These are phyloP conservation scores for Xylariaceae sp. DNA, from an alignment of 2,329 filamentous ascomycete genomes.

Conservation along the genomic window DNA sequence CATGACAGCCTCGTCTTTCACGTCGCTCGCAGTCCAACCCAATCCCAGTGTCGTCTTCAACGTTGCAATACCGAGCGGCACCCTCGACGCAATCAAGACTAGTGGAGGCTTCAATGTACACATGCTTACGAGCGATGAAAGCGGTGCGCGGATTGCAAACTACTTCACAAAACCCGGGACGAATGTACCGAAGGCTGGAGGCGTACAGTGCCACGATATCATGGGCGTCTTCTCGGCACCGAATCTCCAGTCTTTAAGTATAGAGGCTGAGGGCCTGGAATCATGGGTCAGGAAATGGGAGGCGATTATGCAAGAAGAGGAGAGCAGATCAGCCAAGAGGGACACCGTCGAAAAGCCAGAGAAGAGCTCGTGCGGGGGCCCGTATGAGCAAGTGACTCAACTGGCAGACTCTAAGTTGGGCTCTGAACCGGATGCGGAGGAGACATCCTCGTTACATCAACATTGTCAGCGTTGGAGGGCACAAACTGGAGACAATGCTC, in stretches of 20 bases:
- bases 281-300: not conserved
- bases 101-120: slow-evolving; percentile 51
- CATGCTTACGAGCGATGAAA: slow-evolving; percentile 42
- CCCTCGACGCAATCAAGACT: slow-evolving; percentile 44
- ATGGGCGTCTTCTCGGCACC: not conserved
- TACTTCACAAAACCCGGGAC: slow-evolving; percentile 26
- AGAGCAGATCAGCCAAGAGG: not conserved
- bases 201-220: not conserved
- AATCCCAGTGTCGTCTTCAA: slow-evolving; percentile 54
- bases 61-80: slow-evolving; percentile 51
- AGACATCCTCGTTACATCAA: too few relatives aligned
- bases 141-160: slow-evolving; percentile 46
- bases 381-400: too few relatives aligned
- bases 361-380: too few relatives aligned
- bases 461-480: too few relatives aligned
- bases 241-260: not conserved
- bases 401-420: too few relatives aligned
- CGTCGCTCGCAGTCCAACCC: slow-evolving; percentile 49
- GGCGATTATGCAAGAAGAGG: not conserved
- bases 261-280: not conserved
- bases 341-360: not conserved
- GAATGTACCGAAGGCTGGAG: not conserved
- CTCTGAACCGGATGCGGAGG: too few relatives aligned
- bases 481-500: not conserved
- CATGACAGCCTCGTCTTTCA: slow-evolving; percentile 57